These are phyloP conservation scores for Rubia peregrina DNA, from an alignment of 305 asterid species.

Conservation along the genomic window DNA sequence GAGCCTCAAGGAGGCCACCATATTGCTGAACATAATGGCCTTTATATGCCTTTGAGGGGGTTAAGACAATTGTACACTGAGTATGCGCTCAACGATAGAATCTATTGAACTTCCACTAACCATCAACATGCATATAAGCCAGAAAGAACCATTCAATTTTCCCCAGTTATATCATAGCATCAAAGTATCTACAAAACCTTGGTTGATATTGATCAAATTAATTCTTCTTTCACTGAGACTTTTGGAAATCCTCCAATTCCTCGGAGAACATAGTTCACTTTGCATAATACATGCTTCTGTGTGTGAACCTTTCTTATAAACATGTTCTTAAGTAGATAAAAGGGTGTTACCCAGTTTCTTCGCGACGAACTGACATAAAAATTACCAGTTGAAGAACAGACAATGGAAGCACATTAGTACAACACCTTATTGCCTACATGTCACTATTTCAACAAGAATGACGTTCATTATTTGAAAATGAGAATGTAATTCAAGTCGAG, in stretches of 20 bases:
- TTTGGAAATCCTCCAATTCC: background rate
- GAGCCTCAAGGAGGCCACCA: background rate
- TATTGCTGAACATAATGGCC: background rate
- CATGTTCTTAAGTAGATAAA: background rate
- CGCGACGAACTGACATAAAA: background rate
- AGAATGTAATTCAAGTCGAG: conserved; percentile 1
- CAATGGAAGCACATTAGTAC: background rate
- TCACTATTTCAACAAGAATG: background rate
- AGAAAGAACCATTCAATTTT: background rate
- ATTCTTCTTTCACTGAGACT: background rate
- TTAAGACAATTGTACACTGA: background rate
- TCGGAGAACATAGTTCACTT: no score
- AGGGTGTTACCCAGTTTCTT: background rate
- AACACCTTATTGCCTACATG: background rate
- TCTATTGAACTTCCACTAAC: background rate
- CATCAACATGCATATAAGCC: background rate
- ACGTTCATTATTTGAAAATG: background rate
- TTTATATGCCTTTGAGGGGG: background rate
- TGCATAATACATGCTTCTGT: background rate
- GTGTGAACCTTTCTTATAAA: background rate
- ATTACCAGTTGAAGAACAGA: background rate
- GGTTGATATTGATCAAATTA: background rate
- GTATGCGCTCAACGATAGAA: background rate
- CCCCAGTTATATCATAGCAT: background rate
- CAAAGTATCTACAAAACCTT: background rate